These are phyloP conservation scores for Diaporthe nobilis DNA, from an alignment of 2,329 filamentous ascomycete genomes.

Conservation along the genomic window DNA sequence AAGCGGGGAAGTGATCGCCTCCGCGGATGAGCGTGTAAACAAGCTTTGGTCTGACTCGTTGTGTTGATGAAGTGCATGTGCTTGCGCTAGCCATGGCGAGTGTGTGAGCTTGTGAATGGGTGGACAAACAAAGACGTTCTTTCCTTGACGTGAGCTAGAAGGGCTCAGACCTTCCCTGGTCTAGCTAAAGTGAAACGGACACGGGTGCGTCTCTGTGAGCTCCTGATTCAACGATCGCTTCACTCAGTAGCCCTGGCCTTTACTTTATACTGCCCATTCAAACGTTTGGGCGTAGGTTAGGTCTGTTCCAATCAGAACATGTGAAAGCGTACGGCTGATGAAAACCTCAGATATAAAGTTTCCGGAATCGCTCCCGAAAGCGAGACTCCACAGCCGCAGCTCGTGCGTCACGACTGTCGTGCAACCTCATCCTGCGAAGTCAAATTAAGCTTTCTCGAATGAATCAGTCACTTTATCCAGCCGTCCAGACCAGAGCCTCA, in stretches of 20 bases:
- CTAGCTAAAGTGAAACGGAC: neutral
- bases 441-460: constrained; percentile 18
- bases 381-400: neutral
- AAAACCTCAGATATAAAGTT: neutral
- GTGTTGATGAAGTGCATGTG: neutral
- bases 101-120: neutral
- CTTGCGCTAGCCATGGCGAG: neutral
- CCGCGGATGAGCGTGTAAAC: neutral
- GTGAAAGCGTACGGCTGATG: too few relatives aligned
- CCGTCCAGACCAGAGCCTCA: neutral
- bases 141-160: neutral
- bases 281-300: neutral
- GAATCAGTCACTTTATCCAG: neutral
- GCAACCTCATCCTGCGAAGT: neutral
- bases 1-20: neutral
- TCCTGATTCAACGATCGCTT: neutral
- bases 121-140: neutral
- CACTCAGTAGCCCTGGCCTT: too few relatives aligned
- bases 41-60: constrained; percentile 23
- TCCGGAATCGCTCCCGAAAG: neutral
- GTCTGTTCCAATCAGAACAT: neutral
- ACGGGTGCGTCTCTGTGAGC: neutral
- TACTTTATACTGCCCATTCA: neutral
- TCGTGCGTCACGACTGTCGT: neutral
- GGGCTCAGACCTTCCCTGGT: neutral